These are phyloP conservation scores for Penicillium cataractarum DNA, from an alignment of 495 filamentous ascomycete genomes.

Conservation along the genomic window DNA sequence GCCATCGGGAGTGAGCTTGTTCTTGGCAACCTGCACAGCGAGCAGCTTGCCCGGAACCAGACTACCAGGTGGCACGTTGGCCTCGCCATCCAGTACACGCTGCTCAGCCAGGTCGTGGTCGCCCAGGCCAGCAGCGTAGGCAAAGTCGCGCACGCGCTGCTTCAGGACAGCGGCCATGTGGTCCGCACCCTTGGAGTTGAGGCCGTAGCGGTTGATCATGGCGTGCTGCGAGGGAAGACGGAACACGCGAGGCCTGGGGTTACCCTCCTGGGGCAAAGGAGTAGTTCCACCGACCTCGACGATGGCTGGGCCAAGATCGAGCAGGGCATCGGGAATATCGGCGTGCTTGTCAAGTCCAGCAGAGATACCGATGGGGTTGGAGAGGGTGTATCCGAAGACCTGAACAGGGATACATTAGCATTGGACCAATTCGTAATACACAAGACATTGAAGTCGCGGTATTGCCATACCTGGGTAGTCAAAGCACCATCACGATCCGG, in stretches of 20 bases:
- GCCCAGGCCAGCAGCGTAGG: slow-evolving; percentile 67
- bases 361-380: slow-evolving; percentile 88
- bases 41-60: slow-evolving; percentile 73
- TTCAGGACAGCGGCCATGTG: slow-evolving; percentile 79
- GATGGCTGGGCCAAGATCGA: slow-evolving; percentile 77
- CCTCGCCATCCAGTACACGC: slow-evolving; percentile 71
- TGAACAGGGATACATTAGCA: slow-evolving; percentile 26
- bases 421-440: background rate
- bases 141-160: slow-evolving; percentile 76
- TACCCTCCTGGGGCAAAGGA: slow-evolving; percentile 81
- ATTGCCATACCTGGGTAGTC: slow-evolving; percentile 49
- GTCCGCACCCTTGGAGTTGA: slow-evolving; percentile 85
- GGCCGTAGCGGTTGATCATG: slow-evolving; percentile 92
- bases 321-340: slow-evolving; percentile 79
- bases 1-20: slow-evolving; percentile 80
- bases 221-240: slow-evolving; percentile 78
- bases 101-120: slow-evolving; percentile 64
- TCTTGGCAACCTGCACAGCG: slow-evolving; percentile 97
- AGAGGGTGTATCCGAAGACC: slow-evolving; percentile 78
- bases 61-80: slow-evolving; percentile 70
- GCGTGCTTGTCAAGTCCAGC: slow-evolving; percentile 94
- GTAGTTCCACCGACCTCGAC: slow-evolving; percentile 94
- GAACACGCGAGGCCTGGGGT: slow-evolving; percentile 85
- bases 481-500: slow-evolving; percentile 55
- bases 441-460: background rate